Evolutionary conservation across 2,329 filamentous ascomycete genomes (phyloP).

Genomic region (Sclerotinia minor): DNA sequence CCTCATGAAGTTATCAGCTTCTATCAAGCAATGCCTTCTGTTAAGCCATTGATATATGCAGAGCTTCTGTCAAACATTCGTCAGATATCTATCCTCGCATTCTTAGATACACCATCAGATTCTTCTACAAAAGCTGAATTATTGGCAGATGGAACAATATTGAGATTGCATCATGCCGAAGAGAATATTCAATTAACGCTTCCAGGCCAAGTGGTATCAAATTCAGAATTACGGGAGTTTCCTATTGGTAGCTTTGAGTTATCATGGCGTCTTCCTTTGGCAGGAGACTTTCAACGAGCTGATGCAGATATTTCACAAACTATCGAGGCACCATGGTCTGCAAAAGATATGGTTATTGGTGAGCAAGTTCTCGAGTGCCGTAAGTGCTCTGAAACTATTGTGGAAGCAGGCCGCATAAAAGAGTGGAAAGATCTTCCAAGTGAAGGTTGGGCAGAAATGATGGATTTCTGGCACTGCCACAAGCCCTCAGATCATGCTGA

Average conservation of each 20-base stretch:
- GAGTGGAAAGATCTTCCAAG: constrained; percentile 92
- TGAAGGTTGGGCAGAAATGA: constrained; percentile 99
- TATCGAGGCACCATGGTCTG: constrained; percentile 51
- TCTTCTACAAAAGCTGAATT: constrained; percentile 43
- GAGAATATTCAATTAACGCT: constrained; percentile 44
- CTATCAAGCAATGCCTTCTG: constrained; percentile 14
- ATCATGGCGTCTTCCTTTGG: constrained; percentile 57
- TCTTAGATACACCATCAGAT: constrained; percentile 46
- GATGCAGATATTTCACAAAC: constrained; percentile 30
- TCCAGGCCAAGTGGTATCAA: constrained; percentile 42
- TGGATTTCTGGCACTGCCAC: constrained; percentile 99
- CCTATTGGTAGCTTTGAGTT: constrained; percentile 42
- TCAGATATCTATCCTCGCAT: constrained; percentile 60
- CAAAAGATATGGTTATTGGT: constrained; percentile 47
- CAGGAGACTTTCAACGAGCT: constrained; percentile 23
- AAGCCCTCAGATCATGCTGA: constrained; percentile 70
- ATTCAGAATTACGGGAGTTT: constrained; percentile 30
- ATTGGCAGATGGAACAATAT: constrained; percentile 47
- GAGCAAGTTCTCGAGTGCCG: constrained; percentile 42
- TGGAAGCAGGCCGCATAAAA: constrained; percentile 44
- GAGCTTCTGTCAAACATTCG: constrained; percentile 65
- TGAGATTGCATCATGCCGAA: constrained; percentile 53
- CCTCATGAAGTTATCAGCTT: not conserved
- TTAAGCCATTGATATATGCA: constrained; percentile 53
- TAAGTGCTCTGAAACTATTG: constrained; percentile 49